Conservation (phyloP, 257 asterid species). For the Lantana camara region DNA sequence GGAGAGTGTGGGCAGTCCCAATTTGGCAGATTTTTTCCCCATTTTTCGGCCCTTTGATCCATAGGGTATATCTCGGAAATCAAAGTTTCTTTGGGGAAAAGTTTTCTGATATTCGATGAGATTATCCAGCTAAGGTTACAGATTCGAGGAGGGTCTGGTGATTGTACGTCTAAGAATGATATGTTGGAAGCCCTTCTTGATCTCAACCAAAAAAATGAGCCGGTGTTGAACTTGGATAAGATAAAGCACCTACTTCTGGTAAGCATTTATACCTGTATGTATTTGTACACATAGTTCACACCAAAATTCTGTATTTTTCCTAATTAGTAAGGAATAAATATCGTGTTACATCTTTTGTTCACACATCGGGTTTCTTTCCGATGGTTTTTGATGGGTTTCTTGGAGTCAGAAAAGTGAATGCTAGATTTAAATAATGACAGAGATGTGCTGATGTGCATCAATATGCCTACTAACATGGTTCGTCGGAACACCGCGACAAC, state of each 20-base stretch:
- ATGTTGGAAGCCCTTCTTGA: conserved; percentile 38
- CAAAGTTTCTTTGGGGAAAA: neutral
- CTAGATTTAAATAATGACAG: too few species aligned
- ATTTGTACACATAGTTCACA: too few species aligned
- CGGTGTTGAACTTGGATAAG: conserved; percentile 16
- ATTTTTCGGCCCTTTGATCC: conserved; percentile 19
- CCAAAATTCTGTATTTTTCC: too few species aligned
- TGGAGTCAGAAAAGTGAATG: too few species aligned
- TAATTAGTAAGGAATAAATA: too few species aligned
- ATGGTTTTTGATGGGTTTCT: too few species aligned
- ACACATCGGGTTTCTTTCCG: too few species aligned
- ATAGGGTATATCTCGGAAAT: conserved; percentile 17
- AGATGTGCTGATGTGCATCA: too few species aligned
- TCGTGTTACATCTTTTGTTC: too few species aligned
- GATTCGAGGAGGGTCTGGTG: neutral
- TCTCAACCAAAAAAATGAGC: conserved; percentile 3
- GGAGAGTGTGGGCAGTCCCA: neutral
- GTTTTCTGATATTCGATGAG: conserved; percentile 22
- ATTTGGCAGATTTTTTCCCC: conserved; percentile 30
- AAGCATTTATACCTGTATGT: too few species aligned
- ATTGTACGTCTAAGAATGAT: conserved; percentile 9
- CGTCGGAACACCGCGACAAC: too few species aligned
- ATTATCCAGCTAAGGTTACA: conserved; percentile 21
- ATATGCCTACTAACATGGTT: too few species aligned
- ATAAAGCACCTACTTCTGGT: conserved; percentile 31